phyloP scores from a whole-genome alignment of 345 rosid genomes.

The Clausena lansium region DNA sequence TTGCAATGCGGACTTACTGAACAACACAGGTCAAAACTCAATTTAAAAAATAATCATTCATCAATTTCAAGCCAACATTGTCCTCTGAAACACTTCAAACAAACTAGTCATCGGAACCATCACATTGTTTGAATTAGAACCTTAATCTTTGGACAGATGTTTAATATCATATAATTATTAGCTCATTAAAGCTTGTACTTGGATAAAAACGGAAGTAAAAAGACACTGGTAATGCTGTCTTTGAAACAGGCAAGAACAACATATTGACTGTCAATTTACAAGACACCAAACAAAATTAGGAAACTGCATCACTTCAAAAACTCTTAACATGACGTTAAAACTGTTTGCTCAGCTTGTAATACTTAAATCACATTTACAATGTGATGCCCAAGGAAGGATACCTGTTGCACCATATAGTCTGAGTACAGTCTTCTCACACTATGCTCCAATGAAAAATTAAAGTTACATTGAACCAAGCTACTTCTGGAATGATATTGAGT shows the following conservation, averaged over 20 bases:
- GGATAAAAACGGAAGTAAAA: neutral
- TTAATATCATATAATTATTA: too few relatives aligned
- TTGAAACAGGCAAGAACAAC: neutral
- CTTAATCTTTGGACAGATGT: neutral
- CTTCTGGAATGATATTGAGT: slow-evolving; percentile 76
- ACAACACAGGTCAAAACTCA: neutral
- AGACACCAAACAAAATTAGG: neutral
- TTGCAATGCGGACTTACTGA: neutral
- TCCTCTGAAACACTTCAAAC: neutral
- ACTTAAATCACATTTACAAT: neutral
- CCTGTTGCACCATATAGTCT: neutral
- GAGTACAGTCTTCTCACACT: slow-evolving; percentile 1
- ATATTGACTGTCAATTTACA: neutral
- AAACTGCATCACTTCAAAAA: neutral
- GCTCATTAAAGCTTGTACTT: neutral
- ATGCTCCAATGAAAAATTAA: neutral
- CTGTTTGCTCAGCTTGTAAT: neutral
- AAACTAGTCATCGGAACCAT: neutral
- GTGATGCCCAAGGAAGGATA: neutral
- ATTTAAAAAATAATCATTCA: too few relatives aligned
- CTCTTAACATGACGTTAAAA: neutral
- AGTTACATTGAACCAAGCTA: slow-evolving; percentile 15
- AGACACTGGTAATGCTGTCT: neutral
- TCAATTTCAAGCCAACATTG: neutral
- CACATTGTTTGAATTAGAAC: neutral